A percentile compares a stretch with the other conserved stretches of the same genome.
Evolutionary conservation across 2,329 filamentous ascomycete species (phyloP).

Genomic region (Alternaria arborescens): DNA sequence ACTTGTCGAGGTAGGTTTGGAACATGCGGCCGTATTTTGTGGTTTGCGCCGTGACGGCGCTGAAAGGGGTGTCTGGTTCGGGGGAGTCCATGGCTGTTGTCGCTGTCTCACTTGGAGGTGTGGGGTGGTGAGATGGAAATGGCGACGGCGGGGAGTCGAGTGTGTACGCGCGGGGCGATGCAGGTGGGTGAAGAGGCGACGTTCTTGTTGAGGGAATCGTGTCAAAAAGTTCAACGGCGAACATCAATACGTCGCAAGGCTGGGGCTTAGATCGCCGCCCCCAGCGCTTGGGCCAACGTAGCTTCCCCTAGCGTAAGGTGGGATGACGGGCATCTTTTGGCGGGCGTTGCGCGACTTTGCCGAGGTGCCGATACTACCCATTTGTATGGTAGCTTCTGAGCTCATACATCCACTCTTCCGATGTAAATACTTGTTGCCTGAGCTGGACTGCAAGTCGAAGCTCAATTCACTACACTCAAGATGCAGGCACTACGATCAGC

Average conservation of each 20-base stretch:
- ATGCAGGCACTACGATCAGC: constrained; percentile 65
- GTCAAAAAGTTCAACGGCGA: constrained; percentile 31
- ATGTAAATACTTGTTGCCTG: constrained; percentile 3
- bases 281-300: background rate
- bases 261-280: constrained; percentile 30
- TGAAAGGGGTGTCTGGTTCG: constrained; percentile 92
- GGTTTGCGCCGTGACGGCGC: constrained; percentile 86
- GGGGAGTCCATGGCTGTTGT: constrained; percentile 75
- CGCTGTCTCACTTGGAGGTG: background rate
- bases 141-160: constrained; percentile 3
- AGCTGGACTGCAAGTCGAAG: background rate
- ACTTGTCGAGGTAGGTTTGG: constrained; percentile 92
- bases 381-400: constrained; percentile 12
- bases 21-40: constrained; percentile 80
- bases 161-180: constrained; percentile 12
- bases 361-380: constrained; percentile 44
- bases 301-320: background rate
- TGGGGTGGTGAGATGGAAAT: background rate
- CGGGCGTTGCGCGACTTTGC: constrained; percentile 15
- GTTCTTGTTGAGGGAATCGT: constrained; percentile 38
- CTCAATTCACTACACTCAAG: constrained; percentile 19
- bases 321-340: constrained; percentile 14
- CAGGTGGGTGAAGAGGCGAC: constrained; percentile 4
- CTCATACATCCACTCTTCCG: background rate
- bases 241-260: constrained; percentile 20